Conservation (phyloP, 306 rosid species). For the Trifolium dubium region DNA sequence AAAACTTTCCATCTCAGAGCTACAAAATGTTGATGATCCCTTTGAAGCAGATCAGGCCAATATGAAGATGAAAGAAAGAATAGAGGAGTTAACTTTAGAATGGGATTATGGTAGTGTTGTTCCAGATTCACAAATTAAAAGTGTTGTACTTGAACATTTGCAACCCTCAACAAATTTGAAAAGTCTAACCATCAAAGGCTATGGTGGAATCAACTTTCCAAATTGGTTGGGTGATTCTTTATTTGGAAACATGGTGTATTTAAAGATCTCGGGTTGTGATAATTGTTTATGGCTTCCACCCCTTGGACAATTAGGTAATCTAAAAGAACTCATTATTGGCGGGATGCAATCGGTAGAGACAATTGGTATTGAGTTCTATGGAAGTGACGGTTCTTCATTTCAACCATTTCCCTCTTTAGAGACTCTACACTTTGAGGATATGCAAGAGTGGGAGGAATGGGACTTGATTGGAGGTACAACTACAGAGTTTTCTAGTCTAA, state of each 20-base stretch:
- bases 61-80: conserved; percentile 12
- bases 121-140: neutral
- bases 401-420: conserved; percentile 23
- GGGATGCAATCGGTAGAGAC: neutral
- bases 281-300: conserved; percentile 31
- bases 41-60: neutral
- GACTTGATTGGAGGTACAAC: neutral
- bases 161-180: conserved; percentile 26
- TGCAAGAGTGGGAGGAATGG: conserved; percentile 27
- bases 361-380: conserved; percentile 4
- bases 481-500: conserved; percentile 1
- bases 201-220: conserved; percentile 30
- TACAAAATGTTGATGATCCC: conserved; percentile 28
- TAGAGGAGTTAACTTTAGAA: neutral
- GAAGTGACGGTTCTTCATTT: conserved; percentile 12
- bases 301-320: conserved; percentile 4
- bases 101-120: neutral
- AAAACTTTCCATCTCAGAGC: conserved; percentile 10
- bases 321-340: neutral
- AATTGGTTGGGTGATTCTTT: conserved; percentile 1
- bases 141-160: conserved; percentile 21
- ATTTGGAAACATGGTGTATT: conserved; percentile 1
- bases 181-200: conserved; percentile 16
- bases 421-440: neutral
- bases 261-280: neutral